Conservation (phyloP, 208 protist genomes). For the Leptomonas pyrrhocoris region DNA sequence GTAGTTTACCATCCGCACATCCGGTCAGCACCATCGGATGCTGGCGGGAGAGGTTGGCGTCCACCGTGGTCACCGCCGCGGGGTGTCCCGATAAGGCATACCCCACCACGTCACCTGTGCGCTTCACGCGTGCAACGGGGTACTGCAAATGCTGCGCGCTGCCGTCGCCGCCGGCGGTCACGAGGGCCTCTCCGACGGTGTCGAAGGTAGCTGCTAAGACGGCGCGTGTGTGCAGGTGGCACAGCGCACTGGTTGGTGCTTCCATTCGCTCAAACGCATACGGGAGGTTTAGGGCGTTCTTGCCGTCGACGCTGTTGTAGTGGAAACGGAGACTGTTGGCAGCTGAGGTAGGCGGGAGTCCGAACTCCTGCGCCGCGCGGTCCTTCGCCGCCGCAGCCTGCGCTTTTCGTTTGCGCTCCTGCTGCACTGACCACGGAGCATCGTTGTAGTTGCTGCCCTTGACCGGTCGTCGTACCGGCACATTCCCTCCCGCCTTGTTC, state of each 20-base stretch:
- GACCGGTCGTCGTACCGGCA: slow-evolving; percentile 11
- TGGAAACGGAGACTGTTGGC: not conserved
- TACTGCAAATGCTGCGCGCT: slow-evolving; percentile 46
- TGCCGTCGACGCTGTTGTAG: not conserved
- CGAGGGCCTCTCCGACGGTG: slow-evolving; percentile 43
- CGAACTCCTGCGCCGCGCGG: slow-evolving; percentile 42
- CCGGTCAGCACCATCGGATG: slow-evolving; percentile 53
- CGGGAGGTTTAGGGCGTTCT: not conserved
- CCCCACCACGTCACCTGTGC: slow-evolving; percentile 44
- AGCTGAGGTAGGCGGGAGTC: slow-evolving; percentile 21
- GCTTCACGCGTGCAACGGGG: slow-evolving; percentile 39
- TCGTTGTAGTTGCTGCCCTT: slow-evolving; percentile 68
- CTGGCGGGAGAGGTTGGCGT: slow-evolving; percentile 66
- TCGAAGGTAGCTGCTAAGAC: slow-evolving; percentile 46
- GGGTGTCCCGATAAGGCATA: slow-evolving; percentile 38
- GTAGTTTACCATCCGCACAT: slow-evolving; percentile 55
- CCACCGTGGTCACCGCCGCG: slow-evolving; percentile 46
- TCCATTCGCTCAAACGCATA: slow-evolving; percentile 5
- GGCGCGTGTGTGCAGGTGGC: slow-evolving; percentile 18
- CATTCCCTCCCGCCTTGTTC: not conserved
- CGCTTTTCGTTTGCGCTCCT: slow-evolving; percentile 26
- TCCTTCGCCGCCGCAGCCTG: slow-evolving; percentile 25
- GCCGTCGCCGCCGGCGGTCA: slow-evolving; percentile 54
- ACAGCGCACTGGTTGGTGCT: slow-evolving; percentile 15
- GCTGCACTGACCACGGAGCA: slow-evolving; percentile 78